Base-by-base conservation (phyloP, 192 early-diverging fungal species). In the Backusella liffmaniae region DNA sequence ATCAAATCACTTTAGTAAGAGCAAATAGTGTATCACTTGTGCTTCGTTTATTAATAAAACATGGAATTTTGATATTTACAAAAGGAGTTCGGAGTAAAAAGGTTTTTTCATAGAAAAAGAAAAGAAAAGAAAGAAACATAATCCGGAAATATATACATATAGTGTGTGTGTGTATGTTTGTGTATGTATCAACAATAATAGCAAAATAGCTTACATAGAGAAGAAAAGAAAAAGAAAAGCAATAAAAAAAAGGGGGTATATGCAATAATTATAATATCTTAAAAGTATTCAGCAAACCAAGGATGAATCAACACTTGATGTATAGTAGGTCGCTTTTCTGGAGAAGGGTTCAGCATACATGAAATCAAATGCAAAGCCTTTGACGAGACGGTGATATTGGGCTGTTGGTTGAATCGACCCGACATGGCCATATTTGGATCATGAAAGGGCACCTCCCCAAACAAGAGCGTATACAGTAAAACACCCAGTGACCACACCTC, bases 401-500 rank as follows among this genome's bases (percentile, higher is more conserved):
- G 85, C 51, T 75, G 73, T 56, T 74, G 79, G 16, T 77, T 75
- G 72, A 77, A 85, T 0, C 78, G 83, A 53, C 84, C 79, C 0
- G 85, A 80, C 39, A 88, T 88, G 16, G 86, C 89, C 70, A 85
- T 84, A 5, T 86, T 73, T 23, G 83, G 78, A 66, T 88, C 80
- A 51, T 86, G 82, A 74, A 93, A 93, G 0, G 92, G 91, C 1
- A 86, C 86, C 39, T 91, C 89, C 0, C 86, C 85, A 66, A 86
- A 87, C 8, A 92, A 73, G 75, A 91, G 88, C 2, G 83, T 88
- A 78, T 90, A 93, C 29, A 93, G 80, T 18, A 93, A 70, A 5
- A 93, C 85, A 6, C 92, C 92, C 34, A 91, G 76, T 8, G 88
- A 84, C 92, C 92, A 94, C 16, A 92, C 80, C 68, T 94, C 91